Evolutionary conservation across 768 basidiomycete genomes (phyloP).

Genomic region (Lentinula sp.): DNA sequence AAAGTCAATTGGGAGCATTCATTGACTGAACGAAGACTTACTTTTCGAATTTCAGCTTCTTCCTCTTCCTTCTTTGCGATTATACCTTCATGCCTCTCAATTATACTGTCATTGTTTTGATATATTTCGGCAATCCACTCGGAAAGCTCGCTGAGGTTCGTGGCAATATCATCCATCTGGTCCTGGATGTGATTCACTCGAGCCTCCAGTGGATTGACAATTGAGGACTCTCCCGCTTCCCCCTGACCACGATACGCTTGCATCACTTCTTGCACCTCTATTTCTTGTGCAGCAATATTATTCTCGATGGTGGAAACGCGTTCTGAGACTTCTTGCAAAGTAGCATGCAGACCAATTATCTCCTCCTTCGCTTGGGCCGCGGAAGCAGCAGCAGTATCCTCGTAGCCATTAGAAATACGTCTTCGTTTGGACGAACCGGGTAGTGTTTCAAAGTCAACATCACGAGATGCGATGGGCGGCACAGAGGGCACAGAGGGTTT

Average conservation of each 20-base stretch:
- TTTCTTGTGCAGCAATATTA: neutral
- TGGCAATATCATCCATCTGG: neutral
- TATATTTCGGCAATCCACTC: neutral
- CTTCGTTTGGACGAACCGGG: neutral
- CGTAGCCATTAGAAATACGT: neutral
- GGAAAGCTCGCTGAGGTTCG: neutral
- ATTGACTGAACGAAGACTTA: neutral
- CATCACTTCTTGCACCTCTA: neutral
- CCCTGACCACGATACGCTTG: neutral
- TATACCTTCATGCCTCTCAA: neutral
- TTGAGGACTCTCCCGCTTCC: neutral
- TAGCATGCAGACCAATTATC: neutral
- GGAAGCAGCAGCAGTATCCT: neutral
- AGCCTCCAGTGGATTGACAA: neutral
- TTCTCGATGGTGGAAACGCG: neutral
- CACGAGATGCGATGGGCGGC: neutral
- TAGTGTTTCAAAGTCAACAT: neutral
- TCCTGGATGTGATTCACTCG: neutral
- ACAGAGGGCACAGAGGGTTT: neutral
- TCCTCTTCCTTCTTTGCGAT: neutral
- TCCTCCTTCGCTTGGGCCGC: neutral
- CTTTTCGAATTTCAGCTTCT: neutral
- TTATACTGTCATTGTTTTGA: neutral
- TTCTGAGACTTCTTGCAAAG: neutral
- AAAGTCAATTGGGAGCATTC: neutral